A percentile compares a stretch with the other conserved stretches of the same genome.
Conservation (phyloP, 2,329 filamentous ascomycete genomes). For the Fusarium sp. region DNA sequence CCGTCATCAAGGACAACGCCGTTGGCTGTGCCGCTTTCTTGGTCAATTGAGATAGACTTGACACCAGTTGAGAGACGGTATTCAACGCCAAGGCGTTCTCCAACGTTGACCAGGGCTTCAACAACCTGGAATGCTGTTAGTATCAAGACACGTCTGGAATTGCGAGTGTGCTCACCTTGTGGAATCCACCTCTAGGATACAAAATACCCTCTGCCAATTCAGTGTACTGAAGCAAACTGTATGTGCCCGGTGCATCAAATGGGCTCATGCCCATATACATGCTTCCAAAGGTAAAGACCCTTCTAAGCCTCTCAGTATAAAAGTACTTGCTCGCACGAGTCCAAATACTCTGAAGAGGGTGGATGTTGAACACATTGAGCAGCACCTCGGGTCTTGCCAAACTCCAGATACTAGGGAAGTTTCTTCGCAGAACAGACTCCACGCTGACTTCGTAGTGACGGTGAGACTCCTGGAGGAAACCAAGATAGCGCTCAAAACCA, state of each 20-base stretch:
- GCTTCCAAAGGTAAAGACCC: constrained; percentile 81
- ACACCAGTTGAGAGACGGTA: constrained; percentile 73
- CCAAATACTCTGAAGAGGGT: constrained; percentile 80
- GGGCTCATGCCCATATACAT: constrained; percentile 90
- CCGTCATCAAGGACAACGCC: constrained; percentile 72
- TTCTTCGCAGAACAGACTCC: constrained; percentile 73
- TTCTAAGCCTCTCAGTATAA: constrained; percentile 74
- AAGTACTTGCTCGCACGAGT: constrained; percentile 75
- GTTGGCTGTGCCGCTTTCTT: constrained; percentile 59
- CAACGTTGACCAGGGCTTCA: constrained; percentile 73
- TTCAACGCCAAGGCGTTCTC: constrained; percentile 70
- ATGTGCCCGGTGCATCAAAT: constrained; percentile 81
- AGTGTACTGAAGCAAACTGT: constrained; percentile 78
- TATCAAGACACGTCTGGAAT: accelerated
- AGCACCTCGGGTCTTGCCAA: constrained; percentile 72
- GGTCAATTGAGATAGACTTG: constrained; percentile 63
- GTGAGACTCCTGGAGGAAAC: constrained; percentile 76
- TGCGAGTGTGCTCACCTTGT: constrained; percentile 54
- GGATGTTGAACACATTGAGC: constrained; percentile 68
- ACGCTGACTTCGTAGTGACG: constrained; percentile 77
- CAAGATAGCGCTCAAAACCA: constrained; percentile 77
- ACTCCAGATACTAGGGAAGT: constrained; percentile 72
- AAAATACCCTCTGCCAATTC: constrained; percentile 82
- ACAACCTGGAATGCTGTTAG: constrained; percentile 59
- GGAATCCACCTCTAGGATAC: constrained; percentile 80